These are phyloP conservation scores for Chalciporus sp. DNA, from an alignment of 1,284 basidiomycete genomes.

Conservation along the genomic window DNA sequence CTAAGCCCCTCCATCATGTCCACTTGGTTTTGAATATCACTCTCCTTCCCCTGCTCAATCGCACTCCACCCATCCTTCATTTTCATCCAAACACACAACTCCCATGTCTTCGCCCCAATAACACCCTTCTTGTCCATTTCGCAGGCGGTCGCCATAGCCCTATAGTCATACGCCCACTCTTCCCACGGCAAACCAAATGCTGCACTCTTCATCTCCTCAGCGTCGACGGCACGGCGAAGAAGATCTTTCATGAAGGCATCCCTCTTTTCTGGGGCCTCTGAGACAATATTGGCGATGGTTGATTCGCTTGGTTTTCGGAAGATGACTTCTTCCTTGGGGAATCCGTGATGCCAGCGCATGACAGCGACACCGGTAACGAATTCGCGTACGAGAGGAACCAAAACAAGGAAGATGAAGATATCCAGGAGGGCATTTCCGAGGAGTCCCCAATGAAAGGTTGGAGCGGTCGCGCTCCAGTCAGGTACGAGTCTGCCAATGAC, in stretches of 20 bases:
- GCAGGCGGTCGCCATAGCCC: conserved; percentile 29
- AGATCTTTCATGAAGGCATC: conserved; percentile 29
- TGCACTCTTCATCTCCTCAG: conserved; percentile 31
- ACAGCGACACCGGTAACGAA: conserved; percentile 23
- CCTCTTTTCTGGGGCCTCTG: conserved; percentile 31
- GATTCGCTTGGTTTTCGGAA: conserved; percentile 35
- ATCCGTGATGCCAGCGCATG: conserved; percentile 31
- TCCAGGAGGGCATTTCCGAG: conserved; percentile 31
- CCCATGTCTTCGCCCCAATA: conserved; percentile 28
- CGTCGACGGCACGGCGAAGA: conserved; percentile 30
- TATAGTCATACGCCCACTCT: conserved; percentile 35
- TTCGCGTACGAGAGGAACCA: conserved; percentile 26
- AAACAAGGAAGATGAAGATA: conserved; percentile 26
- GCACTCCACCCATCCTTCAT: conserved; percentile 29
- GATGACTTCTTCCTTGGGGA: conserved; percentile 30
- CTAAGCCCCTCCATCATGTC: conserved; percentile 35
- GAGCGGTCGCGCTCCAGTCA: conserved; percentile 14
- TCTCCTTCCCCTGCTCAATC: conserved; percentile 30
- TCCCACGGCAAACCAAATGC: conserved; percentile 35
- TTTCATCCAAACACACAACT: conserved; percentile 37
- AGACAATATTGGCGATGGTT: conserved; percentile 27
- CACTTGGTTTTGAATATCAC: conserved; percentile 19
- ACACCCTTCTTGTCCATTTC: conserved; percentile 22
- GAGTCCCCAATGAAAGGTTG: conserved; percentile 16
- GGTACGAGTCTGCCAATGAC: conserved; percentile 25